A percentile compares a stretch with the other conserved stretches of the same genome.
phyloP scores from a whole-genome alignment of 2,329 filamentous ascomycete species.

The Penicillium brevicompactum region DNA sequence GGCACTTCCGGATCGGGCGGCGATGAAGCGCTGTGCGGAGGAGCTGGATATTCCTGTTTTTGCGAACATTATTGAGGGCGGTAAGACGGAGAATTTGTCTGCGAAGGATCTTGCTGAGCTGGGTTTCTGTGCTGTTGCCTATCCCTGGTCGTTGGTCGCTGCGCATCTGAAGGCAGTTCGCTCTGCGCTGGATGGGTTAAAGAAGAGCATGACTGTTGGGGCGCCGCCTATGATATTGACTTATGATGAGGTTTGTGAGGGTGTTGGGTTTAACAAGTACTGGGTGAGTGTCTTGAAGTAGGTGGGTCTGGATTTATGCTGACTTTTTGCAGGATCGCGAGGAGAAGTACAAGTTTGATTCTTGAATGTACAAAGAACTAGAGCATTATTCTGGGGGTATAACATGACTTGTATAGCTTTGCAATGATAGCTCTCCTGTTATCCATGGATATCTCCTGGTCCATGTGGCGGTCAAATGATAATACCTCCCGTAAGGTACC shows the following conservation, averaged over 20 bases:
- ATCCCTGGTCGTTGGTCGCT: slow-evolving; percentile 50
- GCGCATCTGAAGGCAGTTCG: slow-evolving; percentile 46
- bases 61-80: slow-evolving; percentile 50
- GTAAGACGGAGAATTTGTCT: slow-evolving; percentile 45
- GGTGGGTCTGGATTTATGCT: not conserved
- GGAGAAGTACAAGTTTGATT: slow-evolving; percentile 22
- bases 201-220: slow-evolving; percentile 46
- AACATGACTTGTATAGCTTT: not conserved
- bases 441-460: too few species aligned
- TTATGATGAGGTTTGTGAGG: slow-evolving; percentile 49
- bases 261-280: slow-evolving; percentile 51
- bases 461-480: too few species aligned
- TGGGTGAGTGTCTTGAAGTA: slow-evolving; percentile 30
- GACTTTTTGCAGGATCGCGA: slow-evolving; percentile 34
- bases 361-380: not conserved
- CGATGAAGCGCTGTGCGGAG: slow-evolving; percentile 44
- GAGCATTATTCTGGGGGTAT: not conserved
- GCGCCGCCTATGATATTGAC: slow-evolving; percentile 47
- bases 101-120: slow-evolving; percentile 42
- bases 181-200: slow-evolving; percentile 38
- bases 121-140: slow-evolving; percentile 47
- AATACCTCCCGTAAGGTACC: too few species aligned
- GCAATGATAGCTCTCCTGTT: too few species aligned
- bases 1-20: slow-evolving; percentile 46
- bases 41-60: slow-evolving; percentile 45